These are phyloP conservation scores for Boletellus deceptivus DNA, from an alignment of 1,284 basidiomycete genomes.

Conservation along the genomic window DNA sequence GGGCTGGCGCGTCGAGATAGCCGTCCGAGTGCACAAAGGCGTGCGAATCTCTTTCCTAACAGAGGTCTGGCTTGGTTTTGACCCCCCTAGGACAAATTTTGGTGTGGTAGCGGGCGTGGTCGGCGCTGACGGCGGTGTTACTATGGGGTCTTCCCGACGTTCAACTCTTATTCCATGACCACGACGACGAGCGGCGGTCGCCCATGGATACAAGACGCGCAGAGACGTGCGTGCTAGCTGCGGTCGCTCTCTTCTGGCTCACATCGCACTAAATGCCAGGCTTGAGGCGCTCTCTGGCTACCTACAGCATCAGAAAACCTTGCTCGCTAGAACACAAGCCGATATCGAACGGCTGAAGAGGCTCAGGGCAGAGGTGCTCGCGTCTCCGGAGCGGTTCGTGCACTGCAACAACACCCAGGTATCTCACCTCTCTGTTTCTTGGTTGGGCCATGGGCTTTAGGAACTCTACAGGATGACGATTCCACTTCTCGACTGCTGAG, in stretches of 20 bases:
- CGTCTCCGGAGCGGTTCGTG: constrained; percentile 32
- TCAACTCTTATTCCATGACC: constrained; percentile 30
- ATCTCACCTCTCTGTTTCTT: constrained; percentile 1
- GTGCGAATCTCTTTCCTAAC: constrained; percentile 28
- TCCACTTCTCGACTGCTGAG: constrained; percentile 5
- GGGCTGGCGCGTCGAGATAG: constrained; percentile 8
- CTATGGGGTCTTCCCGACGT: background rate
- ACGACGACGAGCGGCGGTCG: constrained; percentile 27
- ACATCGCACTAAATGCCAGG: constrained; percentile 35
- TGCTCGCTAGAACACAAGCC: constrained; percentile 55
- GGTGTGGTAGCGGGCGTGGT: constrained; percentile 5
- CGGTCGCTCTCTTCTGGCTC: constrained; percentile 3
- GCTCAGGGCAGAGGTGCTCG: constrained; percentile 39
- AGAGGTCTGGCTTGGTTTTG: background rate
- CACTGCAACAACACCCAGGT: constrained; percentile 37
- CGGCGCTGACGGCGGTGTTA: constrained; percentile 17
- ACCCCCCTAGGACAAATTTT: constrained; percentile 29
- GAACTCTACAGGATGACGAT: constrained; percentile 9
- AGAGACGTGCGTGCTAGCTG: constrained; percentile 46
- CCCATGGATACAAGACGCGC: constrained; percentile 56
- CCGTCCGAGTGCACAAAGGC: constrained; percentile 13
- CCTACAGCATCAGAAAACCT: constrained; percentile 54
- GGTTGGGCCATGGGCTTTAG: background rate
- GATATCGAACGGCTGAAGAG: constrained; percentile 56
- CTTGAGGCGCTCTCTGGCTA: constrained; percentile 65